phyloP scores from a whole-genome alignment of 176 grass and related monocot species.

The Chrysopogon serrulatus region DNA sequence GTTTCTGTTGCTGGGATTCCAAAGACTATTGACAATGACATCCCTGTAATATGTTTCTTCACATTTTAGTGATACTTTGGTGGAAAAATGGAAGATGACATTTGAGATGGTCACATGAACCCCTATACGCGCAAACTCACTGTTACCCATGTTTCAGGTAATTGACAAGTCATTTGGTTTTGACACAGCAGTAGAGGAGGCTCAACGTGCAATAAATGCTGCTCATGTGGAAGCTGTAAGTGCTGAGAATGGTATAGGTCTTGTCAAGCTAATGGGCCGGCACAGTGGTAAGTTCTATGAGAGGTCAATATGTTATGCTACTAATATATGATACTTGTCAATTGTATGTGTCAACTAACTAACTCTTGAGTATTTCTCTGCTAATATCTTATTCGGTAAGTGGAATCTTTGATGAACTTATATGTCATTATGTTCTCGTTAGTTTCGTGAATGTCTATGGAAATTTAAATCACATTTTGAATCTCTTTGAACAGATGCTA shows the following conservation, averaged over 20 bases:
- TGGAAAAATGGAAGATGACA: conserved; percentile 7
- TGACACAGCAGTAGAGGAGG: conserved; percentile 95
- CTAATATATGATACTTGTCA: not conserved
- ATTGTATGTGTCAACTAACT: not conserved
- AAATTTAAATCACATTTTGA: not conserved
- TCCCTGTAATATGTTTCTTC: conserved; percentile 49
- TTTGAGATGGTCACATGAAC: not conserved
- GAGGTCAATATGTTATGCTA: not conserved
- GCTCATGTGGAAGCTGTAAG: conserved; percentile 98
- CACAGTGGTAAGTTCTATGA: conserved; percentile 66
- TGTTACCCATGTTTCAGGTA: conserved; percentile 49
- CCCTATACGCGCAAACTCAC: not conserved
- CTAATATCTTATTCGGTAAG: conserved; percentile 1
- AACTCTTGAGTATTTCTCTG: not conserved
- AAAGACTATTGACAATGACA: conserved; percentile 98
- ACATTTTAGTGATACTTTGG: not conserved
- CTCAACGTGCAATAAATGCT: conserved; percentile 96
- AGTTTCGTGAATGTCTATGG: not conserved
- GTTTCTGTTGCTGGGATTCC: conserved; percentile 87
- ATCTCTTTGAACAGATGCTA: not conserved
- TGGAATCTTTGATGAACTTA: not conserved
- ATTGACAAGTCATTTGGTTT: conserved; percentile 99
- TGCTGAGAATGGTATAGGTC: conserved; percentile 91
- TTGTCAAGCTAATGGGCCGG: conserved; percentile 97
- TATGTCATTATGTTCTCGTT: not conserved